A percentile compares a stretch with the other conserved stretches of the same genome.
phyloP scores from a whole-genome alignment of 2,329 filamentous ascomycete species.

The Onygenales sp. region DNA sequence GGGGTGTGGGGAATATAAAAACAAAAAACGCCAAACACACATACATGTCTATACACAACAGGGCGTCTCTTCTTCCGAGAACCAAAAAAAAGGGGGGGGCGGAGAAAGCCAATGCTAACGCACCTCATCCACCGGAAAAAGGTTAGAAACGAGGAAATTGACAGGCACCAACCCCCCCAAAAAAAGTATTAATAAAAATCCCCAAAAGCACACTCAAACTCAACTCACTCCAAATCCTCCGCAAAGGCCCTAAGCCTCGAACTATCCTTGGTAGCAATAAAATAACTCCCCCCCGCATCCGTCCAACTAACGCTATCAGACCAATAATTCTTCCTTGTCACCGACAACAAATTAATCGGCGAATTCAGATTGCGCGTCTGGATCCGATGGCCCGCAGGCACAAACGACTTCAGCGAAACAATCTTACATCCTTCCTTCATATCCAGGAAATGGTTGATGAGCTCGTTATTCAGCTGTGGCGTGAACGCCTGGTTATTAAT shows the following conservation, averaged over 20 bases:
- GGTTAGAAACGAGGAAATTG: too few relatives aligned
- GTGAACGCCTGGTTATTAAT: conserved; percentile 98
- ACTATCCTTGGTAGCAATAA: conserved; percentile 71
- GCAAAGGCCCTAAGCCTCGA: conserved; percentile 43
- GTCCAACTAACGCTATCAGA: conserved; percentile 79
- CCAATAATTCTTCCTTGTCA: conserved; percentile 62
- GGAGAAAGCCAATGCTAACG: too few relatives aligned
- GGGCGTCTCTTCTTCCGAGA: background rate
- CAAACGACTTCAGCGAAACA: conserved; percentile 86
- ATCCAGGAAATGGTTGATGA: conserved; percentile 86
- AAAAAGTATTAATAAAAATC: background rate
- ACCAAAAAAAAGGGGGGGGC: too few relatives aligned
- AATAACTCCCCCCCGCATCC: conserved; percentile 72
- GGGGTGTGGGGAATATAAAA: background rate
- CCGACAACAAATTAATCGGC: conserved; percentile 69
- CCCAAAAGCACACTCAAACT: background rate
- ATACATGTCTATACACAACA: background rate
- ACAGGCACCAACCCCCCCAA: background rate
- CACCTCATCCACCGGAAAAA: too few relatives aligned
- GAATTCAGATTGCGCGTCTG: conserved; percentile 67
- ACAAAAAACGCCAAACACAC: background rate
- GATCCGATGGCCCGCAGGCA: conserved; percentile 68
- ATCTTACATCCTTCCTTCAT: conserved; percentile 84
- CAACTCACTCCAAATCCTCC: conserved; percentile 23
- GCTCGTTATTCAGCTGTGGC: conserved; percentile 70